A percentile compares a stretch with the other conserved stretches of the same genome.
These are phyloP conservation scores for Scutellaria baicalensis DNA, from an alignment of 257 asterid genomes.

Conservation along the genomic window DNA sequence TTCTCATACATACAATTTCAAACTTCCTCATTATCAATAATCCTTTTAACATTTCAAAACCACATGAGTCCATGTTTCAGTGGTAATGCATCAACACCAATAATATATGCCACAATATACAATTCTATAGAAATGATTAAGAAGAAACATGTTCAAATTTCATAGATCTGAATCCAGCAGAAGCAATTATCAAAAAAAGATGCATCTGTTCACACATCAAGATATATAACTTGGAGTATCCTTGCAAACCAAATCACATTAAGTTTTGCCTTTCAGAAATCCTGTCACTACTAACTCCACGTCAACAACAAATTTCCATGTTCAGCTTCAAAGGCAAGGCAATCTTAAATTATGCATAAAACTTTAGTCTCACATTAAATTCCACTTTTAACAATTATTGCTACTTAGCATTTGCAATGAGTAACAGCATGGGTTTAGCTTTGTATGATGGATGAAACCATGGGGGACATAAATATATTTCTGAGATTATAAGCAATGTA, in stretches of 20 bases:
- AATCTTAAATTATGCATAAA: neutral
- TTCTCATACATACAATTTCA: neutral
- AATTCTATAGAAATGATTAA: neutral
- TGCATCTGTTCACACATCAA: neutral
- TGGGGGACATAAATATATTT: neutral
- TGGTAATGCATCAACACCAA: neutral
- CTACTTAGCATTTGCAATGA: neutral
- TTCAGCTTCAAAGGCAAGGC: neutral
- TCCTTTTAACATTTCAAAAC: neutral
- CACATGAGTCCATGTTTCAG: neutral
- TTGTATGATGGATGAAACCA: conserved; percentile 3
- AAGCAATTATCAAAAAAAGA: neutral
- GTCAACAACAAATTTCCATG: neutral
- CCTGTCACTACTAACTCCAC: neutral
- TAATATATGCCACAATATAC: neutral
- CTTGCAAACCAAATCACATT: neutral
- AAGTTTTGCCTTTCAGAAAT: neutral
- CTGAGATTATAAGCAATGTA: neutral
- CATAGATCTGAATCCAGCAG: neutral
- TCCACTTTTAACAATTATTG: neutral
- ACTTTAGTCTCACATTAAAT: neutral
- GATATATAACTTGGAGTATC: neutral
- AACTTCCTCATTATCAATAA: neutral
- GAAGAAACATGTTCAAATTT: neutral
- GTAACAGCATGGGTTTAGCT: neutral